Evolutionary conservation across 2,329 filamentous ascomycete species (phyloP).

Genomic region (Apiospora arundinis): DNA sequence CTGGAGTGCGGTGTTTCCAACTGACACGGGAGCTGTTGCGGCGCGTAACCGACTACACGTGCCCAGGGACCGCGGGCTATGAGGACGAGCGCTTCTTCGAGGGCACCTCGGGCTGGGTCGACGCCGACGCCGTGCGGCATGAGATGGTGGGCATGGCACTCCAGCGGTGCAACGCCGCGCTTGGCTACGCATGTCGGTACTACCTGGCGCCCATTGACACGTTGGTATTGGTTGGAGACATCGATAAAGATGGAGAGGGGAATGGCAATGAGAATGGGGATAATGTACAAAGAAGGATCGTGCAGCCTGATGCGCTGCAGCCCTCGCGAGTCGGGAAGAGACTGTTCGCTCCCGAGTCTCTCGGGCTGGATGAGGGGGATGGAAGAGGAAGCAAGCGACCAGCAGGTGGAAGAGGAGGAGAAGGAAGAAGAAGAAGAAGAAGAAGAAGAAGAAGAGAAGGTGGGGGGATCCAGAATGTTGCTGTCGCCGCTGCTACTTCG

Average conservation of each 20-base stretch:
- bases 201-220: slow-evolving; percentile 22
- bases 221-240: neutral
- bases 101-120: slow-evolving; percentile 21
- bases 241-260: neutral
- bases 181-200: slow-evolving; percentile 22
- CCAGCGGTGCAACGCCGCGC: slow-evolving; percentile 20
- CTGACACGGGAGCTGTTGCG: slow-evolving; percentile 16
- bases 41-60: slow-evolving; percentile 6
- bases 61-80: neutral
- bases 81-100: slow-evolving; percentile 13
- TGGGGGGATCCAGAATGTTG: neutral
- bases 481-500: neutral
- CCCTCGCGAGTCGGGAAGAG: neutral
- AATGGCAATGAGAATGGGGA: neutral
- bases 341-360: neutral
- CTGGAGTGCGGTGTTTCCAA: slow-evolving; percentile 22
- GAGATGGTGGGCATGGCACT: slow-evolving; percentile 25
- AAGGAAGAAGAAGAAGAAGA: neutral
- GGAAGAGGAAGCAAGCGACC: neutral
- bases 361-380: neutral
- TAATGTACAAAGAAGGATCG: neutral
- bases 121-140: slow-evolving; percentile 23
- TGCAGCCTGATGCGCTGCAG: slow-evolving; percentile 1
- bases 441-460: neutral
- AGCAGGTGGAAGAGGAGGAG: neutral